Evolutionary conservation across 129 eudicot species (phyloP).

Genomic region (Flaveria trinervia): DNA sequence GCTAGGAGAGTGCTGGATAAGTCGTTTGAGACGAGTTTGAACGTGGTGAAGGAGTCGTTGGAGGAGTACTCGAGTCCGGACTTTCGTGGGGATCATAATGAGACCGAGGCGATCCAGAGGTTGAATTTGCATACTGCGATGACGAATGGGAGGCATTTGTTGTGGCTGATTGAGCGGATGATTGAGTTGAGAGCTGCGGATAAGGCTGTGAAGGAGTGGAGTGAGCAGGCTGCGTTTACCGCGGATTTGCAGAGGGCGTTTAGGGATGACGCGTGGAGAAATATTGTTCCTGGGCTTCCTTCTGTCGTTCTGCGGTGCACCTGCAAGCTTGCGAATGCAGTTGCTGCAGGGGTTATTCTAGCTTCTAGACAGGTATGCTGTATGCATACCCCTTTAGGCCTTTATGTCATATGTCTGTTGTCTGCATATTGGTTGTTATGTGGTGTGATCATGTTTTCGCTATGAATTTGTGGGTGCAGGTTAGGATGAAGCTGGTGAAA

Average conservation of each 20-base stretch:
- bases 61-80: constrained; percentile 94
- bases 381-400: too few species aligned
- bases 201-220: constrained; percentile 81
- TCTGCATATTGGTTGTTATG: too few species aligned
- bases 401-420: too few species aligned
- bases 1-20: constrained; percentile 75
- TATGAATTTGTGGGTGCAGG: constrained; percentile 41
- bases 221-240: constrained; percentile 65
- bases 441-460: background rate
- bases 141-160: constrained; percentile 83
- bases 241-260: constrained; percentile 86
- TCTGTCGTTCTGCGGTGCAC: constrained; percentile 70
- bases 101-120: constrained; percentile 88
- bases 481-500: constrained; percentile 76
- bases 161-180: constrained; percentile 98
- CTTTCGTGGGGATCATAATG: constrained; percentile 78
- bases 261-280: constrained; percentile 85
- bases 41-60: constrained; percentile 63
- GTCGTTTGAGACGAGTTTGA: constrained; percentile 70
- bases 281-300: constrained; percentile 89
- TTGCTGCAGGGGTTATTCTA: constrained; percentile 71
- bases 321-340: constrained; percentile 70
- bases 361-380: constrained; percentile 70
- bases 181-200: constrained; percentile 90
- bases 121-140: constrained; percentile 77